Evolutionary conservation across 345 rosid genomes (phyloP), one percentile per base, ranked within the genome.

Genomic region (Moricandia arvensis): DNA sequence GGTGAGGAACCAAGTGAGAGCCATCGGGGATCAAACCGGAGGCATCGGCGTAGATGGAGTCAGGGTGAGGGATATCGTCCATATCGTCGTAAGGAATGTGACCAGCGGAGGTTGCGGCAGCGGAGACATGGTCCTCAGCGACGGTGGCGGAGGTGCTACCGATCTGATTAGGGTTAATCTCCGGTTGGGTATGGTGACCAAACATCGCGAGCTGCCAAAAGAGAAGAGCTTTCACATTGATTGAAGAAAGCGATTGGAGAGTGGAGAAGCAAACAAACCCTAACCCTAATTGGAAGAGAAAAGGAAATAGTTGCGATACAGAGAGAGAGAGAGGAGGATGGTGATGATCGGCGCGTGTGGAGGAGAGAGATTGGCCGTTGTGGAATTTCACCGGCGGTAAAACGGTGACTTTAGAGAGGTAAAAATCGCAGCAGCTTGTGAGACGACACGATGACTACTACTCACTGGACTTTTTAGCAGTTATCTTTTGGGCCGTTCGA

Each of bases 161-260:
- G 70, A 87, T 81, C 79, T 82, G 90, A 58, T 73, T 68, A 34
- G 85, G 85, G 63, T 86, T 78, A 62, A 79, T 82, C 86, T 86
- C 72, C 68, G 87, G 74, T 64, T 89, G 89, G 9, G 91, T 53
- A 73, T 83, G 90, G 38, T 77, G 83, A 83, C 79, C 81, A 82
- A 84, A 89, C 95, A 91, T 91, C 82, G 89, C 60, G 33, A 63
- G 58, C 80, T 69, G 71, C 68, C 69, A 53, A 68, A 69, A 68
- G 62, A 61, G 61, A 37, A 8, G 12, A 68, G 69, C 15, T 47
- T 47, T 66, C 73, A 60, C 79, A 68, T 59, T 66, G 73, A 67
- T 41, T 26, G 35, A 58, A 12, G 34, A 74, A 11, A 47, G 47
- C 3, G 31, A 33, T 51, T 29, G 31, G 38, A 12, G 38, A 49